phyloP scores from a whole-genome alignment of 768 basidiomycete genomes.

The Leucogyrophana mollusca region DNA sequence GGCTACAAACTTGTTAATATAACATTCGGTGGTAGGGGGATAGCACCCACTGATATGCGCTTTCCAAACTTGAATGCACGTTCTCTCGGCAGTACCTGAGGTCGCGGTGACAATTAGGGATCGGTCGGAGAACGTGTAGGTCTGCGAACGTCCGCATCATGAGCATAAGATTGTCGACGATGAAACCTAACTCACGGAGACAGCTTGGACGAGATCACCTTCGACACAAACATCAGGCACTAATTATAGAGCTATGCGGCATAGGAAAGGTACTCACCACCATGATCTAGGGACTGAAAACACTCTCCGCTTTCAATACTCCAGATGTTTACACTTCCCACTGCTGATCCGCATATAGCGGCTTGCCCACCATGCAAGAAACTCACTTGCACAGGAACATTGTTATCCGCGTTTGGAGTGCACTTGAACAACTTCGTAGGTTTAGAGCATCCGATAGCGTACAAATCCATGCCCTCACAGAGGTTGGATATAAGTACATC shows the following conservation, averaged over 20 bases:
- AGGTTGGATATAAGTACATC: constrained; percentile 2
- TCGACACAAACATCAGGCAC: too few species aligned
- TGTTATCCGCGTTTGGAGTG: not conserved
- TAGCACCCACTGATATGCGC: too few species aligned
- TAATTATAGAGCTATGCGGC: too few species aligned
- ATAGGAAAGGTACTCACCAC: not conserved
- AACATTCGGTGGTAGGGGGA: too few species aligned
- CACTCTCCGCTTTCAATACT: not conserved
- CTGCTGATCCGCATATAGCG: not conserved
- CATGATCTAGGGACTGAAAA: constrained; percentile 1
- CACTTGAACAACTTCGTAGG: not conserved
- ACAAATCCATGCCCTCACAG: not conserved
- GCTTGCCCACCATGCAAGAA: not conserved
- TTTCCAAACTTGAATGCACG: not conserved
- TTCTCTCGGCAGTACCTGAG: not conserved
- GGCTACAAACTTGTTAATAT: too few species aligned
- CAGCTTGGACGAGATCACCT: constrained; percentile 3
- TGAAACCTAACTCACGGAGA: not conserved
- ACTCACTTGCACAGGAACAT: not conserved
- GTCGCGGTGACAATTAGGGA: constrained; percentile 1
- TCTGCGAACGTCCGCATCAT: not conserved
- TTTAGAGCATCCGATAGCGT: not conserved
- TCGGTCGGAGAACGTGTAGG: not conserved
- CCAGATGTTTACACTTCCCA: constrained; percentile 3
- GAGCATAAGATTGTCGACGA: not conserved